Evolutionary conservation across 768 basidiomycete species (phyloP).

Genomic region (Cystofilobasidium bisporidii): DNA sequence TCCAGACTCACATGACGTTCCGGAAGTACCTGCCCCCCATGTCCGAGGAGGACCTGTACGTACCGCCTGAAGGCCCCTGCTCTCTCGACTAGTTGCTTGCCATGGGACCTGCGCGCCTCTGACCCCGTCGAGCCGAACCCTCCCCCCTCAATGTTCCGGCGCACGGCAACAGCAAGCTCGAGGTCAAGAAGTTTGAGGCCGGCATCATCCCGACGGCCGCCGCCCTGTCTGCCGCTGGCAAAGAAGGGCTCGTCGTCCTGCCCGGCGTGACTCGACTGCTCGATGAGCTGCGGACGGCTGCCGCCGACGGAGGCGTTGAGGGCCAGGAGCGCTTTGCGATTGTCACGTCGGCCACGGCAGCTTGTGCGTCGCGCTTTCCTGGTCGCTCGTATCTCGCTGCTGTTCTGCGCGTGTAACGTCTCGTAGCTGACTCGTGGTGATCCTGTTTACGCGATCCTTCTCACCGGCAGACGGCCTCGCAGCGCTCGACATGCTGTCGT

Average conservation of each 20-base stretch:
- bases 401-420: not conserved
- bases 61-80: no score
- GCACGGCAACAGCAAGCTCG: no score
- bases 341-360: slow-evolving; percentile 19
- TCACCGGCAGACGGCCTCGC: slow-evolving; percentile 6
- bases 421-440: not conserved
- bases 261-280: slow-evolving; percentile 15
- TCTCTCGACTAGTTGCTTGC: not conserved
- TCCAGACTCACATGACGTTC: slow-evolving; percentile 20
- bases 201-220: slow-evolving; percentile 21
- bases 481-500: not conserved
- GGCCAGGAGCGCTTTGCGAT: slow-evolving; percentile 14
- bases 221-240: slow-evolving; percentile 6
- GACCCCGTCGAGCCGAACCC: not conserved
- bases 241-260: slow-evolving; percentile 22
- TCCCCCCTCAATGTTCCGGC: no score
- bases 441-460: not conserved
- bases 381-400: not conserved
- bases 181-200: slow-evolving; percentile 19
- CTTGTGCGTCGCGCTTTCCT: not conserved
- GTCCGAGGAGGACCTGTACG: slow-evolving; percentile 12
- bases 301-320: not conserved
- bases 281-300: slow-evolving; percentile 12
- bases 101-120: not conserved
- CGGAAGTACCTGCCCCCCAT: slow-evolving; percentile 19